A percentile compares a stretch with the other conserved stretches of the same genome.
Evolutionary conservation across 169 alveolate genomes (phyloP).

Genomic region (Amoebophrya sp.): DNA sequence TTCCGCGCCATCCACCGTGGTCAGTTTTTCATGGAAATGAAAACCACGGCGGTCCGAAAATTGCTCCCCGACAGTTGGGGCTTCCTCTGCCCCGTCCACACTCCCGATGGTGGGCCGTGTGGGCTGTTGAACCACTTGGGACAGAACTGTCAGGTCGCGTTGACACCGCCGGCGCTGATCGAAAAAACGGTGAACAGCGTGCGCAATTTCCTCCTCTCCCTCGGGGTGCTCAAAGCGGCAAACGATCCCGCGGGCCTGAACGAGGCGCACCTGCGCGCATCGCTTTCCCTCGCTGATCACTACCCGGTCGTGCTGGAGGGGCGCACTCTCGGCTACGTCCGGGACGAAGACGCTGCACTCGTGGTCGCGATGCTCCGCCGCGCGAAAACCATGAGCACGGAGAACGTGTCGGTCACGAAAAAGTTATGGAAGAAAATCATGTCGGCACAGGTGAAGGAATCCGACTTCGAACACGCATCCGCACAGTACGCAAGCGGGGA

Average conservation of each 20-base stretch:
- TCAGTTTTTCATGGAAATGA: slow-evolving; percentile 92
- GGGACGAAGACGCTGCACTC: neutral
- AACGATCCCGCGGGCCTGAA: neutral
- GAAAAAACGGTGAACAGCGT: neutral
- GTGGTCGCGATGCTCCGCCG: neutral
- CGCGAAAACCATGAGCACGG: neutral
- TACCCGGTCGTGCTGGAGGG: slow-evolving; percentile 12
- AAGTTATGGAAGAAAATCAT: neutral
- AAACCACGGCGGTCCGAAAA: slow-evolving; percentile 91
- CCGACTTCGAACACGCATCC: neutral
- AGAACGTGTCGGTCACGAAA: neutral
- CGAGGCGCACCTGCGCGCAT: neutral
- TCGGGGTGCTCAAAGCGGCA: neutral
- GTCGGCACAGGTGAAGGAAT: neutral
- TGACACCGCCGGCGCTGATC: neutral
- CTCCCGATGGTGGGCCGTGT: slow-evolving; percentile 99
- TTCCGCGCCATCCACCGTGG: slow-evolving; percentile 99
- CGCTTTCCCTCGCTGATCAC: neutral
- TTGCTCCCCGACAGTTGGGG: slow-evolving; percentile 99
- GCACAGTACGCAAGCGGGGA: too few species aligned
- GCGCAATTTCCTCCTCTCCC: neutral
- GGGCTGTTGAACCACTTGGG: slow-evolving; percentile 94
- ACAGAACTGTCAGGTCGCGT: slow-evolving; percentile 48
- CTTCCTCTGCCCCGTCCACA: slow-evolving; percentile 99
- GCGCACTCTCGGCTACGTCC: neutral